Percentiles rank a stretch among this genome's conserved stretches.
Evolutionary conservation across 2,329 filamentous ascomycete genomes (phyloP).

Genomic region (Neurospora sp.): DNA sequence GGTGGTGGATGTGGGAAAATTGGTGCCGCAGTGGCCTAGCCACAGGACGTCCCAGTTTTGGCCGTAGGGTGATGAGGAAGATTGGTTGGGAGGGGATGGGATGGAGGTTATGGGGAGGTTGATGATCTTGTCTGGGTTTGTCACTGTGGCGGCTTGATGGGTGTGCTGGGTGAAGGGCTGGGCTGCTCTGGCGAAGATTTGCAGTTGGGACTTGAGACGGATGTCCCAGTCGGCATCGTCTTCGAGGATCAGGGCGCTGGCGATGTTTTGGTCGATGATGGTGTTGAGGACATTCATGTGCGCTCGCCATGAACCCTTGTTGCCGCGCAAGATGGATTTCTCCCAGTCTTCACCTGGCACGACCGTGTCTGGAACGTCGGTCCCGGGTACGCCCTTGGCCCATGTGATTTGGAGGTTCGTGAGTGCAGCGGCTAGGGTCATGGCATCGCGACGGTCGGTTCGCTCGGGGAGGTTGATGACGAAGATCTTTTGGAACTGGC

Average conservation of each 20-base stretch:
- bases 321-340: conserved; percentile 21
- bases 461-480: conserved; percentile 40
- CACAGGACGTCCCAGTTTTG: conserved; percentile 43
- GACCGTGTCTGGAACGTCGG: conserved; percentile 27
- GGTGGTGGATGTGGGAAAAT: conserved; percentile 17
- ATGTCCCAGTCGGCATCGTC: conserved; percentile 51
- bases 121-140: neutral
- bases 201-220: conserved; percentile 36
- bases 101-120: conserved; percentile 9
- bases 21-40: conserved; percentile 38
- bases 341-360: conserved; percentile 24
- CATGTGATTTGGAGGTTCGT: conserved; percentile 35
- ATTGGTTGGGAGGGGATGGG: conserved; percentile 5
- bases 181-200: conserved; percentile 27
- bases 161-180: conserved; percentile 23
- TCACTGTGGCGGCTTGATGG: neutral
- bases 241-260: conserved; percentile 42
- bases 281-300: conserved; percentile 29
- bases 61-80: conserved; percentile 33
- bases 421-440: conserved; percentile 36
- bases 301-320: conserved; percentile 30
- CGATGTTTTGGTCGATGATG: conserved; percentile 34
- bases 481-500: conserved; percentile 41
- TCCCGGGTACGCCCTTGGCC: conserved; percentile 33
- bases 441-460: conserved; percentile 40